Conservation (phyloP, 306 rosid genomes). For the Amphicarpaea edgeworthii region DNA sequence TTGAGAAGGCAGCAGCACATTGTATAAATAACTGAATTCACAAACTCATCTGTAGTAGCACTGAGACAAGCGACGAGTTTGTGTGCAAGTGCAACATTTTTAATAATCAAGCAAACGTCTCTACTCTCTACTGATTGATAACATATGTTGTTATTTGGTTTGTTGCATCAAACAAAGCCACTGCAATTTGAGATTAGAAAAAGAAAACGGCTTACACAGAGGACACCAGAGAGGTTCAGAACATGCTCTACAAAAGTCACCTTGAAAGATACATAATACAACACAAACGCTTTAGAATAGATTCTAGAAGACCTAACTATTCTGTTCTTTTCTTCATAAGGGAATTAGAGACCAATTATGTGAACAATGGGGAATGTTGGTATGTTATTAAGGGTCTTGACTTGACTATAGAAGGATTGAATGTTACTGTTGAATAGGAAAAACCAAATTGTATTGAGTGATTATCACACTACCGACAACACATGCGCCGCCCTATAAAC, state of each 20-base stretch:
- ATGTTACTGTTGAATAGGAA: neutral
- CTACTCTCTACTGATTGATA: neutral
- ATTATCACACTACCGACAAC: too few relatives aligned
- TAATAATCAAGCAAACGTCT: neutral
- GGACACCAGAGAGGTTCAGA: neutral
- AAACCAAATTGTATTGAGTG: too few relatives aligned
- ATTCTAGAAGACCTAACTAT: neutral
- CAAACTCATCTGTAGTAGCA: slow-evolving; percentile 1
- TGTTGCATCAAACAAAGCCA: slow-evolving; percentile 25
- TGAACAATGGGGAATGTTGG: neutral
- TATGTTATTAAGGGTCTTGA: neutral
- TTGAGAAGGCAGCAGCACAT: neutral
- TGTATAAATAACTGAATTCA: slow-evolving; percentile 15
- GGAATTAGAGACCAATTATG: too few relatives aligned
- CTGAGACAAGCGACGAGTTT: slow-evolving; percentile 10
- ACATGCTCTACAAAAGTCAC: neutral
- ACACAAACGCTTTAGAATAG: neutral
- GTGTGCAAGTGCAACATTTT: slow-evolving; percentile 24
- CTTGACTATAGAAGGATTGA: neutral
- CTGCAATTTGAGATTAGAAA: neutral
- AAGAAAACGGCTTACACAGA: neutral
- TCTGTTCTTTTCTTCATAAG: neutral
- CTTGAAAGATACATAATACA: neutral
- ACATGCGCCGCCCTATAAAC: too few relatives aligned
- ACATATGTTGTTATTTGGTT: neutral